Percentiles rank a stretch among this genome's conserved stretches.
These are phyloP conservation scores for Globisporangium parvum DNA, from an alignment of 352 stramenopile species.

Conservation along the genomic window DNA sequence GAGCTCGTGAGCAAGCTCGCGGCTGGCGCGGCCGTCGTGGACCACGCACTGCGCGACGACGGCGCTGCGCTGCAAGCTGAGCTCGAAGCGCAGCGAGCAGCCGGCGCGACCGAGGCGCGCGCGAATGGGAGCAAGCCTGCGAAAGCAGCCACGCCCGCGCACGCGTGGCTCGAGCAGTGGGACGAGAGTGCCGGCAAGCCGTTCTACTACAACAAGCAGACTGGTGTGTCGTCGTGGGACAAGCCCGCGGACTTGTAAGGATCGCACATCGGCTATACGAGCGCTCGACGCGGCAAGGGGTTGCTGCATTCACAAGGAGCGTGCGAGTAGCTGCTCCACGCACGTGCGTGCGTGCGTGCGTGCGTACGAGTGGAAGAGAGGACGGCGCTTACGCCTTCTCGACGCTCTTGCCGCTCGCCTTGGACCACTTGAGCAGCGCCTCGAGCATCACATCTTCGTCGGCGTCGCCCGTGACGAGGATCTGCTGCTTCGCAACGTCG, in stretches of 20 bases:
- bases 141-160: constrained; percentile 11
- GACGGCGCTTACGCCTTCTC: constrained; percentile 45
- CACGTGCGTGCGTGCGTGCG: background rate
- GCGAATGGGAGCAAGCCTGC: constrained; percentile 13
- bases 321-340: background rate
- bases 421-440: constrained; percentile 86
- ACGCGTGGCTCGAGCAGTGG: constrained; percentile 73
- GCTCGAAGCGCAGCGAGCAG: constrained; percentile 44
- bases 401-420: constrained; percentile 84
- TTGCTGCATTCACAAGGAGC: no score
- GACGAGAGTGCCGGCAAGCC: constrained; percentile 66
- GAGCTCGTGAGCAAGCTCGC: constrained; percentile 61
- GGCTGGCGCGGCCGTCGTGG: constrained; percentile 54
- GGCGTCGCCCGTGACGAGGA: constrained; percentile 74
- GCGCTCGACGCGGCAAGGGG: no score
- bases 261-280: no score
- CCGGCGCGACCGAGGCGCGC: constrained; percentile 1
- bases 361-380: background rate
- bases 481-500: constrained; percentile 85
- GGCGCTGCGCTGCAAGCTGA: constrained; percentile 50
- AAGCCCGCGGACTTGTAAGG: constrained; percentile 61
- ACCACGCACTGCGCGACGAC: constrained; percentile 66
- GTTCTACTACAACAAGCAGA: constrained; percentile 89
- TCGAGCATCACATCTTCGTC: constrained; percentile 77
- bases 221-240: constrained; percentile 72